Evolutionary conservation across 2,329 filamentous ascomycete genomes (phyloP).

Genomic region (Neophaeococcomyces mojaviensis): DNA sequence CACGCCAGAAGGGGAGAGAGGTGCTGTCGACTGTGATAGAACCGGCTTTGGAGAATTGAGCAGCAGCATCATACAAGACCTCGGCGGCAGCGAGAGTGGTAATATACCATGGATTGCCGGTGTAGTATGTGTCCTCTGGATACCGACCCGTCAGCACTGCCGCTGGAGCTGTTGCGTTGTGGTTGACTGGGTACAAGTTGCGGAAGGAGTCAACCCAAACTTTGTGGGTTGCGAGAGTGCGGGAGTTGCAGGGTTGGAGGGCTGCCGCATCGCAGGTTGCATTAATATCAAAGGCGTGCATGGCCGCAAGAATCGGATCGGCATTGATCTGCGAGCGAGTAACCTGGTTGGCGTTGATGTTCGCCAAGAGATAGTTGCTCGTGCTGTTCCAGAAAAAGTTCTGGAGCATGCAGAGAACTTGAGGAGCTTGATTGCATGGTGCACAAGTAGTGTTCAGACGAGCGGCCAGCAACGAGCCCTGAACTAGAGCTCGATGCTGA

Average conservation of each 20-base stretch:
- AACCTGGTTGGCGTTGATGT: slow-evolving; percentile 54
- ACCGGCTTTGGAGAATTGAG: slow-evolving; percentile 60
- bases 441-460: slow-evolving; percentile 55
- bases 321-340: slow-evolving; percentile 62
- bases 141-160: slow-evolving; percentile 62
- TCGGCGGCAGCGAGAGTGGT: slow-evolving; percentile 69
- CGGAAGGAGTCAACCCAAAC: slow-evolving; percentile 69
- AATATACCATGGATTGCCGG: slow-evolving; percentile 74
- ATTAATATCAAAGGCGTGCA: slow-evolving; percentile 62
- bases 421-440: slow-evolving; percentile 59
- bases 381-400: slow-evolving; percentile 56
- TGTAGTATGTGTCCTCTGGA: slow-evolving; percentile 65
- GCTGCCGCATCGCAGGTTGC: slow-evolving; percentile 58
- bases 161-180: slow-evolving; percentile 50
- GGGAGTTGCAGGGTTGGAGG: slow-evolving; percentile 64
- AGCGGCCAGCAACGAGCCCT: slow-evolving; percentile 57
- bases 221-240: slow-evolving; percentile 67
- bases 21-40: slow-evolving; percentile 57
- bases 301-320: slow-evolving; percentile 60
- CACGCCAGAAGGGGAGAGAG: slow-evolving; percentile 65
- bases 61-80: slow-evolving; percentile 67
- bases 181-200: slow-evolving; percentile 61
- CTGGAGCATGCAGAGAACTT: slow-evolving; percentile 66
- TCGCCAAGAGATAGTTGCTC: slow-evolving; percentile 58
- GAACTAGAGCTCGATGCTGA: slow-evolving; percentile 55